phyloP scores from a whole-genome alignment of 805 yeast genomes.

The Alloascoidea hylecoeti region DNA sequence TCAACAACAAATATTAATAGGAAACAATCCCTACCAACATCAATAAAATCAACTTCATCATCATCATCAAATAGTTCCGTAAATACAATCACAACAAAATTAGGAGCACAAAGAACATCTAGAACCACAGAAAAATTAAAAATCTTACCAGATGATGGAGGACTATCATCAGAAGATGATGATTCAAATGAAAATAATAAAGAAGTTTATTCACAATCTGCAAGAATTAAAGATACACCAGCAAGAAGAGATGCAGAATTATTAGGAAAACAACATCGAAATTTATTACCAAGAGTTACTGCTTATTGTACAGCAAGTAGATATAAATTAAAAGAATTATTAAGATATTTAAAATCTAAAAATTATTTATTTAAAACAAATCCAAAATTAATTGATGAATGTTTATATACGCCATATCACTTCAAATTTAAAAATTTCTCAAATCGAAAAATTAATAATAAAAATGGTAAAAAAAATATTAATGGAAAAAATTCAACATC shows the following conservation, averaged over 20 bases:
- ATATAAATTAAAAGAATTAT: constrained; percentile 75
- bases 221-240: constrained; percentile 70
- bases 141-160: constrained; percentile 71
- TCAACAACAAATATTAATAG: no score
- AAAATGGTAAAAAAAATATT: constrained; percentile 8
- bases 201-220: constrained; percentile 73
- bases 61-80: background rate
- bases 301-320: constrained; percentile 95
- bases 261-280: constrained; percentile 74
- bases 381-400: constrained; percentile 88
- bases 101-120: constrained; percentile 54
- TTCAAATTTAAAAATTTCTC: background rate
- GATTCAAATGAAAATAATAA: constrained; percentile 5
- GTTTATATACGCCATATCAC: constrained; percentile 80
- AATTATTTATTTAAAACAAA: constrained; percentile 43
- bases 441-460: background rate
- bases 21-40: constrained; percentile 4
- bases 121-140: constrained; percentile 83
- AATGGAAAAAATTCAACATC: no score
- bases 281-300: constrained; percentile 81
- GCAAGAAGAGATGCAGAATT: constrained; percentile 93
- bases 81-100: background rate
- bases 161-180: constrained; percentile 21
- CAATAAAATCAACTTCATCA: background rate
- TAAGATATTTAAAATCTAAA: constrained; percentile 74